Conservation (phyloP, 2,329 filamentous ascomycete species). For the Microcera coccophila region DNA sequence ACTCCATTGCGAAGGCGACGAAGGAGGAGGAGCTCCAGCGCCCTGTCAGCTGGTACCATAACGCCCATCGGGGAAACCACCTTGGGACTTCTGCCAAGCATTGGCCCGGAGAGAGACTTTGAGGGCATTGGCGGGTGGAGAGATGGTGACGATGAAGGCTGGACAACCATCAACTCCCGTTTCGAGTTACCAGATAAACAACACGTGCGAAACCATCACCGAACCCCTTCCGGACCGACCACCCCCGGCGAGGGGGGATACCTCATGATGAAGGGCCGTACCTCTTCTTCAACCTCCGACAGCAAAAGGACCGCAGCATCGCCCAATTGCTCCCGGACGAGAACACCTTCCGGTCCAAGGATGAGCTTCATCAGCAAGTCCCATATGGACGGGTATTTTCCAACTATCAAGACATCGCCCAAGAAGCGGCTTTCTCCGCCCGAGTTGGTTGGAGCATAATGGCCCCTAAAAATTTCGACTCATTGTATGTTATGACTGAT, state of each 20-base stretch:
- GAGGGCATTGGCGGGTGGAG: conserved; percentile 59
- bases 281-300: conserved; percentile 31
- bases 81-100: conserved; percentile 42
- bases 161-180: conserved; percentile 51
- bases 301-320: conserved; percentile 24
- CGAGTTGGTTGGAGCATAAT: conserved; percentile 18
- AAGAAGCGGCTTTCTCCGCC: conserved; percentile 30
- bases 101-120: conserved; percentile 53
- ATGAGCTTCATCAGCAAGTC: conserved; percentile 27
- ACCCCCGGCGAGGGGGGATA: conserved; percentile 40
- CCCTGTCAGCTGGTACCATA: conserved; percentile 31
- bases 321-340: conserved; percentile 46
- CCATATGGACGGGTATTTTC: conserved; percentile 42
- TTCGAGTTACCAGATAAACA: conserved; percentile 47
- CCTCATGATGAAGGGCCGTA: conserved; percentile 43
- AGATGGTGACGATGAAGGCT: conserved; percentile 44
- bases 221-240: conserved; percentile 39
- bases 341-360: conserved; percentile 44
- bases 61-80: conserved; percentile 35
- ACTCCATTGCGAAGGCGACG: conserved; percentile 19
- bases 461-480: not conserved
- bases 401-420: conserved; percentile 30
- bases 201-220: conserved; percentile 39
- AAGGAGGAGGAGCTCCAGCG: conserved; percentile 35
- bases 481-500: conserved; percentile 18